Conservation (phyloP, 768 basidiomycete genomes). For the Lentinula raphanica region DNA sequence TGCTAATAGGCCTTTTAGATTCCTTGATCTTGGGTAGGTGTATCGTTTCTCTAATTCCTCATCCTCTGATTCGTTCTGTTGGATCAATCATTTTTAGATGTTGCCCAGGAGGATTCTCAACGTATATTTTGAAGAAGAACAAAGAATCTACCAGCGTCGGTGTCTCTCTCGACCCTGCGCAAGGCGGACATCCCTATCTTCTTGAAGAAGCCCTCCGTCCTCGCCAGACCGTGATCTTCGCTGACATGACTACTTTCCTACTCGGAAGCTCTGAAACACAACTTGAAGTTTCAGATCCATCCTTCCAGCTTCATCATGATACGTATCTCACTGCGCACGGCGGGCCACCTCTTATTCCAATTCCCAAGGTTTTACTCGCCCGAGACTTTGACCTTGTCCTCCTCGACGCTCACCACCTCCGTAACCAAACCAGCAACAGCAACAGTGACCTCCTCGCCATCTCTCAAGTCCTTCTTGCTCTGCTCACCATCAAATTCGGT, state of each 20-base stretch:
- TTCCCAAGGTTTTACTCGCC: not conserved
- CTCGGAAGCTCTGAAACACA: not conserved
- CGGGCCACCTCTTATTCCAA: conserved; percentile 3
- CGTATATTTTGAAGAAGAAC: conserved; percentile 15
- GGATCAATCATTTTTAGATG: conserved; percentile 8
- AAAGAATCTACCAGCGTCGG: conserved; percentile 11
- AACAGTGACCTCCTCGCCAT: conserved; percentile 23
- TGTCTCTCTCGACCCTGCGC: conserved; percentile 10
- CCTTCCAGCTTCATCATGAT: no score
- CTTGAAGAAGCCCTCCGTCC: conserved; percentile 4
- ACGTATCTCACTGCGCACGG: no score
- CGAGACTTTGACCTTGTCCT: conserved; percentile 23
- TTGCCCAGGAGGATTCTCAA: conserved; percentile 17
- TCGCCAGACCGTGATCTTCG: conserved; percentile 10
- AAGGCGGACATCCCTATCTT: conserved; percentile 13
- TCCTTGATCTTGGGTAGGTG: conserved; percentile 14
- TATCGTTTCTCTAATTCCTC: no score
- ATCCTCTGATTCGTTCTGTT: not conserved
- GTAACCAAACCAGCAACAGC: conserved; percentile 10
- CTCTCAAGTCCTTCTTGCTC: conserved; percentile 25
- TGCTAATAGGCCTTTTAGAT: conserved; percentile 7
- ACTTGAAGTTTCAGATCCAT: no score
- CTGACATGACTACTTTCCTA: conserved; percentile 10
- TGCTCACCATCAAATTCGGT: conserved; percentile 17
- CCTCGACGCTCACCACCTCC: conserved; percentile 28